Evolutionary conservation across 129 eudicot species (phyloP).

Genomic region (Deinandra increscens): DNA sequence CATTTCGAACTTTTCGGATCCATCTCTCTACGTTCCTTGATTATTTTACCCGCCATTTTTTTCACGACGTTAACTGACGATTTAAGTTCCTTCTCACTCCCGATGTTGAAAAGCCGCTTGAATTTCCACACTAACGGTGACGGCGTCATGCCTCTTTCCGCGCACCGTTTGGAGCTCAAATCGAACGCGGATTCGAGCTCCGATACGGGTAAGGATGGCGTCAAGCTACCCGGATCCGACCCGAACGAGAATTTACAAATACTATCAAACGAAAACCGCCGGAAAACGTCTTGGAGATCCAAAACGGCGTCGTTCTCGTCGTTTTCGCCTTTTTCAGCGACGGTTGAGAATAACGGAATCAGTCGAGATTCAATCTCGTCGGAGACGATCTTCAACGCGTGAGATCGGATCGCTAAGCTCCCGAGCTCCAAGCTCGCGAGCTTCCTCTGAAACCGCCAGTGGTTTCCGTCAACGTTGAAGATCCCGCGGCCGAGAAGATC

Average conservation of each 20-base stretch:
- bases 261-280: constrained; percentile 57
- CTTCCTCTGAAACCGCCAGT: constrained; percentile 70
- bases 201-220: constrained; percentile 34
- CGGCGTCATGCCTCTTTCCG: constrained; percentile 44
- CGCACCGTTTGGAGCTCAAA: constrained; percentile 51
- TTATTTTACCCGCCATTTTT: constrained; percentile 43
- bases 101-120: constrained; percentile 51
- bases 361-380: constrained; percentile 45
- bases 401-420: constrained; percentile 38
- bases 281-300: constrained; percentile 62
- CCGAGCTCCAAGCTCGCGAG: constrained; percentile 69
- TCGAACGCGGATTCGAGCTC: constrained; percentile 58
- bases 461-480: constrained; percentile 68
- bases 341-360: constrained; percentile 42
- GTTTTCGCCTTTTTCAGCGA: background rate
- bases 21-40: constrained; percentile 35
- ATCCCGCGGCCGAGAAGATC: constrained; percentile 76
- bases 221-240: constrained; percentile 60
- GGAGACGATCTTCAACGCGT: constrained; percentile 44
- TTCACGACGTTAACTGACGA: constrained; percentile 45
- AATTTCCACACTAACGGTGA: constrained; percentile 51
- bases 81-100: constrained; percentile 50
- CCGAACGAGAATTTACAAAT: constrained; percentile 68
- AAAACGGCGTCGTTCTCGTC: constrained; percentile 22
- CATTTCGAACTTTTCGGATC: background rate